Evolutionary conservation across 371 early-diverging fungal genomes (phyloP).

Genomic region (Circinella minor): DNA sequence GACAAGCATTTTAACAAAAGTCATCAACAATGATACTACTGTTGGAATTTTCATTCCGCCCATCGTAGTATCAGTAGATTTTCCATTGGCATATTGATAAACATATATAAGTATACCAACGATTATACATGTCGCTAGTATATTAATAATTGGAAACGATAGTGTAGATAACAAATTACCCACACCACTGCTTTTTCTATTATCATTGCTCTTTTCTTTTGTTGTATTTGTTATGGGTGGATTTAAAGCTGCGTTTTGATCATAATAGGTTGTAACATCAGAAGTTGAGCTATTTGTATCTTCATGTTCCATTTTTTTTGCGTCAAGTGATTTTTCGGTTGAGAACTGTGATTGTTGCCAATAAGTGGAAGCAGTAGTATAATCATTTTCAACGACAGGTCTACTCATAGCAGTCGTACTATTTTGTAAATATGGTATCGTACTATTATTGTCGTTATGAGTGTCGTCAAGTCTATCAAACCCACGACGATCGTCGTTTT

Average conservation of each 20-base stretch:
- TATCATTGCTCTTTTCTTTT: not conserved
- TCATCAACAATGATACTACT: constrained; percentile 16
- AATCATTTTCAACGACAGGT: too few species aligned
- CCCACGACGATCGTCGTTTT: not conserved
- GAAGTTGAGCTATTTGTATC: not conserved
- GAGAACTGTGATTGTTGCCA: not conserved
- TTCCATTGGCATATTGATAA: constrained; percentile 26
- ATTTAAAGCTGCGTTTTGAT: not conserved
- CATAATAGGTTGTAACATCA: not conserved
- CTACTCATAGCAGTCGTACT: too few species aligned
- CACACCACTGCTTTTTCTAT: not conserved
- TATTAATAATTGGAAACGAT: constrained; percentile 14
- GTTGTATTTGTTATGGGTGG: not conserved
- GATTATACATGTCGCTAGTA: constrained; percentile 9
- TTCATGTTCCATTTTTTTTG: not conserved
- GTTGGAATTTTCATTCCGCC: constrained; percentile 22
- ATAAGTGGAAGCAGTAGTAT: not conserved
- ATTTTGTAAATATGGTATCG: too few species aligned
- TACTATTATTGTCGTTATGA: too few species aligned
- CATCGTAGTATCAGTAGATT: constrained; percentile 21
- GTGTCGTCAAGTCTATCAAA: not conserved
- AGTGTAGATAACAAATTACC: not conserved
- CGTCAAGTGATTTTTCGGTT: not conserved
- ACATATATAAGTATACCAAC: constrained; percentile 24
- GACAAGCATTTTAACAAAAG: constrained; percentile 21